phyloP scores from a whole-genome alignment of 2,329 filamentous ascomycete genomes.

The Fusarium brachygibbosum region DNA sequence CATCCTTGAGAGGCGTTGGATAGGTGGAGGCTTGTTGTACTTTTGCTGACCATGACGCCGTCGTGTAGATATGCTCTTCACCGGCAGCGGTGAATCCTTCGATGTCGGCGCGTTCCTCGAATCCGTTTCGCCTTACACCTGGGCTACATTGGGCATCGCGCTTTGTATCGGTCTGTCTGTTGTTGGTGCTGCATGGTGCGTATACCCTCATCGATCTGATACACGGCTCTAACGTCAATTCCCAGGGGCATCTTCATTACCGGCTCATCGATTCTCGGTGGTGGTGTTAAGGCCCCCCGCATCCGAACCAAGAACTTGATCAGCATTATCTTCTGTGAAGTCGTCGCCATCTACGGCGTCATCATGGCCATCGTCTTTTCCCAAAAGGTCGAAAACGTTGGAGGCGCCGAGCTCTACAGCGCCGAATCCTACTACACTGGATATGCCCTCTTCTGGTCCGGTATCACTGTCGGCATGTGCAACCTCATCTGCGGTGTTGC shows the following conservation, averaged over 20 bases:
- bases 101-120: slow-evolving; percentile 97
- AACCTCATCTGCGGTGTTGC: slow-evolving; percentile 96
- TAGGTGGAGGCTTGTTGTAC: slow-evolving; percentile 17
- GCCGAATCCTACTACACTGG: slow-evolving; percentile 92
- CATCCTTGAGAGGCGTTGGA: slow-evolving; percentile 12
- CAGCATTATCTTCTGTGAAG: slow-evolving; percentile 99
- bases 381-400: slow-evolving; percentile 80
- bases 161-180: slow-evolving; percentile 97
- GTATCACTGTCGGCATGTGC: slow-evolving; percentile 93
- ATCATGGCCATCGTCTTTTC: slow-evolving; percentile 99
- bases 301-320: slow-evolving; percentile 99
- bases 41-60: slow-evolving; percentile 38
- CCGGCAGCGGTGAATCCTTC: slow-evolving; percentile 94
- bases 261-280: slow-evolving; percentile 95
- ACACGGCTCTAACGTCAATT: slow-evolving; percentile 37
- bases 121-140: slow-evolving; percentile 92
- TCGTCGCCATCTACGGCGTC: slow-evolving; percentile 99
- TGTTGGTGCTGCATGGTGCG: slow-evolving; percentile 95
- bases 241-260: slow-evolving; percentile 98
- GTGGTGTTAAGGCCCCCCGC: slow-evolving; percentile 94
- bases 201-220: slow-evolving; percentile 31
- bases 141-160: slow-evolving; percentile 90
- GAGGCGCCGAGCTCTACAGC: slow-evolving; percentile 75
- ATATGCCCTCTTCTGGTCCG: slow-evolving; percentile 95
- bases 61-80: slow-evolving; percentile 93